These are phyloP conservation scores for Linnemannia schmuckeri DNA, from an alignment of 192 early-diverging fungal species.

Conservation along the genomic window DNA sequence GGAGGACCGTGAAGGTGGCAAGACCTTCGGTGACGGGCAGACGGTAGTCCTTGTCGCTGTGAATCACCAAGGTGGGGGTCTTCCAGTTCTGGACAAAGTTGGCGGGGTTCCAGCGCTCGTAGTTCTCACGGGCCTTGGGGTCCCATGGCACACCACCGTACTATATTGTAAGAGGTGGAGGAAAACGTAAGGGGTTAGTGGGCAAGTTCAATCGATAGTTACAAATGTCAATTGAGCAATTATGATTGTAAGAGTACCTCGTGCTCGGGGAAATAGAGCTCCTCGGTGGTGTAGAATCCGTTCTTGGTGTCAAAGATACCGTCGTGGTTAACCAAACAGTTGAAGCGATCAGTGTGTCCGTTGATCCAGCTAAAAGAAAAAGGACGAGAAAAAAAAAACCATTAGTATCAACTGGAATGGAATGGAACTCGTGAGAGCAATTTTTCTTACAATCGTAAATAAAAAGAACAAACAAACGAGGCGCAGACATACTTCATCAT, in stretches of 20 bases:
- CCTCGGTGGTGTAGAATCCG: constrained; percentile 81
- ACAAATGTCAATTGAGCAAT: not conserved
- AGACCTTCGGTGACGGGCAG: constrained; percentile 79
- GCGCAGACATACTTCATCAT: constrained; percentile 72
- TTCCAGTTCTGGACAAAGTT: constrained; percentile 77
- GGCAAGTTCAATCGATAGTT: not conserved
- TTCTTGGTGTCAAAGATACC: constrained; percentile 74
- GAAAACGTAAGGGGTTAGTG: not conserved
- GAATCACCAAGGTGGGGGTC: constrained; percentile 85
- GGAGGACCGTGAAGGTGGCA: constrained; percentile 80
- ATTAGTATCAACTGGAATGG: not conserved
- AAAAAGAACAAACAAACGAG: not conserved
- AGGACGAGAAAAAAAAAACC: not conserved
- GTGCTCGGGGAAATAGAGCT: constrained; percentile 84
- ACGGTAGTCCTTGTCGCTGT: constrained; percentile 81
- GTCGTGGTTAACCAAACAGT: constrained; percentile 78
- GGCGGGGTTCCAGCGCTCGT: constrained; percentile 79
- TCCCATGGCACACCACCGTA: constrained; percentile 76
- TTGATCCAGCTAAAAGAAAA: constrained; percentile 73
- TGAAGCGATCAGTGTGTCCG: constrained; percentile 76
- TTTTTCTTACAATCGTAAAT: not conserved
- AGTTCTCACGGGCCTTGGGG: constrained; percentile 58
- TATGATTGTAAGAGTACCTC: constrained; percentile 60
- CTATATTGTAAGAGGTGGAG: constrained; percentile 20
- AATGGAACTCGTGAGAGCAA: not conserved